Percentiles rank a stretch among this genome's conserved stretches.
These are phyloP conservation scores for Brassica cretica DNA, from an alignment of 345 rosid genomes.

Conservation along the genomic window DNA sequence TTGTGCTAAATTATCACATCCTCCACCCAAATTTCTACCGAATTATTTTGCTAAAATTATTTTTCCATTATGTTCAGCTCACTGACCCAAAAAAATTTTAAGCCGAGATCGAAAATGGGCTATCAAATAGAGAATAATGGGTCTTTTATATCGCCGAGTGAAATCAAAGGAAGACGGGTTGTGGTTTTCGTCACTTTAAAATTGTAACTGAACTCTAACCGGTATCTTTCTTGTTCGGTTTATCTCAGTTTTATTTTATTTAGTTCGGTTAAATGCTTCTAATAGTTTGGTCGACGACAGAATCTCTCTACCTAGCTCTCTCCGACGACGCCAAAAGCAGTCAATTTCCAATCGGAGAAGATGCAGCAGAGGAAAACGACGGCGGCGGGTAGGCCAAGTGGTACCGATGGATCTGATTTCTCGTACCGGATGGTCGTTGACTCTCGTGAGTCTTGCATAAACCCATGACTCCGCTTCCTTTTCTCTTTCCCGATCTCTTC, in stretches of 20 bases:
- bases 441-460: conserved; percentile 56
- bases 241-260: not conserved
- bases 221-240: not conserved
- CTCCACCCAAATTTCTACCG: no score
- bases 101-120: no score
- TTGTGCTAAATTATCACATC: no score
- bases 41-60: no score
- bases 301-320: not conserved
- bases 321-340: not conserved
- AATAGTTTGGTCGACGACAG: not conserved
- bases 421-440: conserved; percentile 87
- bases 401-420: conserved; percentile 89
- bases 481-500: not conserved
- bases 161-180: not conserved
- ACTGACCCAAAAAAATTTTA: no score
- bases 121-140: not conserved
- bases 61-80: no score
- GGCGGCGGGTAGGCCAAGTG: conserved; percentile 45
- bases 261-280: not conserved
- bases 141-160: not conserved
- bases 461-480: not conserved
- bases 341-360: conserved; percentile 19
- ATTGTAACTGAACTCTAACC: not conserved
- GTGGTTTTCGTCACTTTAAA: not conserved
- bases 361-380: conserved; percentile 49